phyloP scores from a whole-genome alignment of 1,284 basidiomycete species.

The Erythrobasidium hasegawianum region DNA sequence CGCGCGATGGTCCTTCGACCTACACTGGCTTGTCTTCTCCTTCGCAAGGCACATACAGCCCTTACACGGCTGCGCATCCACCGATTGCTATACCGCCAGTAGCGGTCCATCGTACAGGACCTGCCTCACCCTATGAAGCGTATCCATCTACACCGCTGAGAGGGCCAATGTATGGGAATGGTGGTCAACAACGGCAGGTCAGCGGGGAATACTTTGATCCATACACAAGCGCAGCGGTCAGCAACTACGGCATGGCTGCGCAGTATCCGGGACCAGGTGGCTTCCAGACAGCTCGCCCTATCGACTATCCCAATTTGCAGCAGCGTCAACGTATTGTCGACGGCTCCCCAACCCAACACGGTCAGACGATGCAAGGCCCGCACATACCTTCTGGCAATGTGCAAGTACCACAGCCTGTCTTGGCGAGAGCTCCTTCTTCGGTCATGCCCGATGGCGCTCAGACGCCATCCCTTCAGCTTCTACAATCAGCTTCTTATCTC shows the following conservation, averaged over 20 bases:
- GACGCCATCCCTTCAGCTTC: conserved; percentile 14
- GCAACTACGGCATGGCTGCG: conserved; percentile 3
- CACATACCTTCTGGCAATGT: conserved; percentile 6
- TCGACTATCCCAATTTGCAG: conserved; percentile 75
- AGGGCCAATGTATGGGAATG: background rate
- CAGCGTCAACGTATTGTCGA: conserved; percentile 21
- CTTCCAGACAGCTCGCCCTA: conserved; percentile 50
- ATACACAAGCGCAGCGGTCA: conserved; percentile 8
- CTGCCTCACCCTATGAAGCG: conserved; percentile 38
- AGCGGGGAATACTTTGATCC: conserved; percentile 23
- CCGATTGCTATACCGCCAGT: conserved; percentile 38
- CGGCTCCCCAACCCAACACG: conserved; percentile 13
- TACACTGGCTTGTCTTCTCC: background rate
- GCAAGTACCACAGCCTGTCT: conserved; percentile 43
- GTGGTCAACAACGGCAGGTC: background rate
- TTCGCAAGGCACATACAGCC: background rate
- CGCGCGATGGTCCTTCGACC: background rate
- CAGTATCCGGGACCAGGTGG: conserved; percentile 15
- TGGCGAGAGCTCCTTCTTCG: conserved; percentile 39
- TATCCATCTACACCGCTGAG: conserved; percentile 34
- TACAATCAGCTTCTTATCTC: conserved; percentile 25
- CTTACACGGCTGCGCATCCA: conserved; percentile 13
- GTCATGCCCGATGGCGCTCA: conserved; percentile 12
- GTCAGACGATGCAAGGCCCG: background rate
- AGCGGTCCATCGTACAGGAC: conserved; percentile 39